These are phyloP conservation scores for Nymphaea thermarum DNA, from an alignment of 164 flowering plant genomes.

Conservation along the genomic window DNA sequence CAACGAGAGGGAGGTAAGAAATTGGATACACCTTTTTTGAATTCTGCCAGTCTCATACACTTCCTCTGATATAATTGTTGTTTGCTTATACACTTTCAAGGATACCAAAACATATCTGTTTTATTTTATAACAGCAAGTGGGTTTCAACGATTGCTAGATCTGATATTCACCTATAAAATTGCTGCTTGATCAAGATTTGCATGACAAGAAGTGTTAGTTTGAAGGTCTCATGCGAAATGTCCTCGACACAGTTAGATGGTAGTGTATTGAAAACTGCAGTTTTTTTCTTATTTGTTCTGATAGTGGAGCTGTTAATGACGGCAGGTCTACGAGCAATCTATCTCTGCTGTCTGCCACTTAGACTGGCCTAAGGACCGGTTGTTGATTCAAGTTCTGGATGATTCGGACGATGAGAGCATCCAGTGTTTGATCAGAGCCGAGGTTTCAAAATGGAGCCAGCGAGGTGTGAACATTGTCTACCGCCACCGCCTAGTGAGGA, in stretches of 20 bases:
- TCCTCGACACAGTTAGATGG: no score
- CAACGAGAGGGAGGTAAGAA: constrained; percentile 75
- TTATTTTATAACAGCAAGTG: not conserved
- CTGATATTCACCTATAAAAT: no score
- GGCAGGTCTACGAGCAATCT: constrained; percentile 92
- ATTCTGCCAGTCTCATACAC: not conserved
- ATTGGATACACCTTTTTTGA: not conserved
- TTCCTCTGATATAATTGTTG: no score
- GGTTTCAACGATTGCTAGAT: not conserved
- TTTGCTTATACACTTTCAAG: not conserved
- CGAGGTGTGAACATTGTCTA: constrained; percentile 73
- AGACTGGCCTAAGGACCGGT: constrained; percentile 79
- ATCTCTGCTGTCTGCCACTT: constrained; percentile 85
- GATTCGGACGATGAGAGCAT: constrained; percentile 84
- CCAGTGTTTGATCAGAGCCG: constrained; percentile 63
- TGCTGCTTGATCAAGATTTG: no score
- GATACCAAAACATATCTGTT: constrained; percentile 1
- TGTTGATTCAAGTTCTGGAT: constrained; percentile 79
- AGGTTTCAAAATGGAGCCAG: constrained; percentile 78
- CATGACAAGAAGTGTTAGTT: no score
- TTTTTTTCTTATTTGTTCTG: not conserved
- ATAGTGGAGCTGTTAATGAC: not conserved
- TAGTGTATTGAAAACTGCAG: no score
- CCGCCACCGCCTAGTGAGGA: constrained; percentile 66
- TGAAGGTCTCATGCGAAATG: no score